Base-by-base conservation (phyloP, 2,329 filamentous ascomycete species). In the Diplodia scrobiculata region DNA sequence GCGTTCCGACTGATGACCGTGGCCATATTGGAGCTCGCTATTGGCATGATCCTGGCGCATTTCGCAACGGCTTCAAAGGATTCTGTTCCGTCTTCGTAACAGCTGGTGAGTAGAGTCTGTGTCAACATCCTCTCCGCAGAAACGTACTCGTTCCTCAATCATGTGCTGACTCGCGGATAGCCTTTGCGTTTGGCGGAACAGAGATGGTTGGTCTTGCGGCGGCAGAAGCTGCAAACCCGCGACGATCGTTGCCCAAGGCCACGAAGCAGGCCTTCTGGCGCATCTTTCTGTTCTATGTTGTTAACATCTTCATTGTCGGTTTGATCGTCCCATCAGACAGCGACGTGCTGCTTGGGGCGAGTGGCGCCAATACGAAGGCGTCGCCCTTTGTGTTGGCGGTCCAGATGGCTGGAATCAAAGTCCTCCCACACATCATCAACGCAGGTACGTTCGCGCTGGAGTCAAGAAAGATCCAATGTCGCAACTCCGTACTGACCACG, bases 351-450 rank as follows among this genome's bases (percentile, higher is more conserved):
- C 73, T 81, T 32, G 78, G 75, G 53, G 68, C 62, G 7, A 74
- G 70, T 11, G 73, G 70, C 64, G 72, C 70, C 69, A 73, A 71
- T 70, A 78, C 74, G 70, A 78, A 72, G 70, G 82, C 83, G 6
- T 87, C 85, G 0, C 89, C 89, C 0, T 90, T 90, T 71, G 88
- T 91, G 67, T 85, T 91, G 69, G 84, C 85, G 27, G 86, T 87
- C 67, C 78, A 84, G 68, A 80, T 86, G 66, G 86, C 87, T 6
- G 85, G 86, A 52, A 84, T 91, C 51, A 73, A 75, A 1, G 84
- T 83, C 2, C 81, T 90, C 14, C 86, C 87, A 27, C 83, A 82
- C 27, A 84, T 91, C 68, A 87, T 91, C 80, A 90, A 90, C 74
- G 86, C 83, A 4, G 50, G 48, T 62, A 41, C 14, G 2, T 17